Conservation (phyloP, 2,329 filamentous ascomycete species). For the Calonectria leucothoes region DNA sequence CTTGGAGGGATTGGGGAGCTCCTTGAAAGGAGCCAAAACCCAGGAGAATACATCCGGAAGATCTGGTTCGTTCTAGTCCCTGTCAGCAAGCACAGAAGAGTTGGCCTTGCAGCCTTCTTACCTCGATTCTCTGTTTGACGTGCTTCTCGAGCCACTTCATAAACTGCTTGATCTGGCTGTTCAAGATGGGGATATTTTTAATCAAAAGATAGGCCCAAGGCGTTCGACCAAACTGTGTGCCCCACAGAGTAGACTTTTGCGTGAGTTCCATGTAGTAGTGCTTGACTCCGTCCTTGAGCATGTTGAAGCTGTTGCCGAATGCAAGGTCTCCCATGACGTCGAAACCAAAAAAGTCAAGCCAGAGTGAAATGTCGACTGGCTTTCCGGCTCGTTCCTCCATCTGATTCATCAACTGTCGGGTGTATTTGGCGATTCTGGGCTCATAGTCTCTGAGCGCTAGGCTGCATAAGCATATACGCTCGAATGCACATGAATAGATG, state of each 20-base stretch:
- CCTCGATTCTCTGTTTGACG: constrained; percentile 8
- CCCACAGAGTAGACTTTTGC: not conserved
- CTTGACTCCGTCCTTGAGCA: constrained; percentile 38
- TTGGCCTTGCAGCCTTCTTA: not conserved
- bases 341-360: constrained; percentile 44
- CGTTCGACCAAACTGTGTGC: not conserved
- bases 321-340: constrained; percentile 55
- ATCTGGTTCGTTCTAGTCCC: constrained; percentile 10
- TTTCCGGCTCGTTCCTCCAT: not conserved
- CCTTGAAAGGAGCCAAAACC: constrained; percentile 4
- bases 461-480: not conserved
- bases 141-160: not conserved
- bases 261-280: not conserved
- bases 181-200: not conserved
- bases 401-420: not conserved
- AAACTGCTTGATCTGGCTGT: not conserved
- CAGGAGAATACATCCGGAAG: constrained; percentile 13
- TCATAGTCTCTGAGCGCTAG: constrained; percentile 24
- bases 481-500: not conserved
- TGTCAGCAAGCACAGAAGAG: not conserved
- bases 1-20: not conserved
- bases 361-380: not conserved
- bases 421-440: constrained; percentile 15
- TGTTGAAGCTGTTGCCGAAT: constrained; percentile 49
- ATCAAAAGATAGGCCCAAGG: not conserved